These are phyloP conservation scores for Trametes polyzona DNA, from an alignment of 1,284 basidiomycete species.

Conservation along the genomic window DNA sequence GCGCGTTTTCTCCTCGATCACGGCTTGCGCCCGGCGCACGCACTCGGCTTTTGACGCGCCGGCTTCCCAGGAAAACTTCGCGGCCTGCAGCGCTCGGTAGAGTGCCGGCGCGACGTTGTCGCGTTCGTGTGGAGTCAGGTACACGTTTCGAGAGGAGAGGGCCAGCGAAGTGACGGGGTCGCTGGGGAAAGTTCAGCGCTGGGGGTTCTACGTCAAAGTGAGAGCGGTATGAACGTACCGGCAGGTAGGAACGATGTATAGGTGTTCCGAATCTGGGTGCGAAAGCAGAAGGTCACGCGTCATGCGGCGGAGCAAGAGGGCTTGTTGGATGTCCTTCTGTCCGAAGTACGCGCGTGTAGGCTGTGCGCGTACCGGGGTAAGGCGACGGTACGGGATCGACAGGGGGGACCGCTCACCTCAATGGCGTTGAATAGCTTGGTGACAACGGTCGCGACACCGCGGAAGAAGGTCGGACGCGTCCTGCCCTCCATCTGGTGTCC, in stretches of 20 bases:
- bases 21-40: slow-evolving; percentile 48
- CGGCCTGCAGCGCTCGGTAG: slow-evolving; percentile 68
- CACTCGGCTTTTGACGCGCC: slow-evolving; percentile 58
- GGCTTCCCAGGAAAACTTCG: slow-evolving; percentile 54
- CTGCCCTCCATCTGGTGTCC: slow-evolving; percentile 87
- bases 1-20: slow-evolving; percentile 40
- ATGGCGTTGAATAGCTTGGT: slow-evolving; percentile 95
- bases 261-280: slow-evolving; percentile 69
- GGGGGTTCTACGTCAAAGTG: not conserved
- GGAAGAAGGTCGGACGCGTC: slow-evolving; percentile 89
- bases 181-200: slow-evolving; percentile 6
- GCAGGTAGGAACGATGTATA: slow-evolving; percentile 85
- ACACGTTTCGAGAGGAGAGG: slow-evolving; percentile 90
- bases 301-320: slow-evolving; percentile 85
- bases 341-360: slow-evolving; percentile 95
- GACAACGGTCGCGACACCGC: slow-evolving; percentile 94
- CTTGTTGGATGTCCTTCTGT: slow-evolving; percentile 99
- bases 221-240: slow-evolving; percentile 43
- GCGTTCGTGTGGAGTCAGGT: slow-evolving; percentile 72
- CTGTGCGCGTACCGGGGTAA: slow-evolving; percentile 41
- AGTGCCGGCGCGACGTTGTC: slow-evolving; percentile 71
- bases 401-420: slow-evolving; percentile 53
- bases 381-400: not conserved
- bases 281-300: slow-evolving; percentile 81
- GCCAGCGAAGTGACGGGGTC: slow-evolving; percentile 71